Evolutionary conservation across 352 stramenopile species (phyloP), one percentile per base, ranked within the genome.

Genomic region (Globisporangium abappressorium): DNA sequence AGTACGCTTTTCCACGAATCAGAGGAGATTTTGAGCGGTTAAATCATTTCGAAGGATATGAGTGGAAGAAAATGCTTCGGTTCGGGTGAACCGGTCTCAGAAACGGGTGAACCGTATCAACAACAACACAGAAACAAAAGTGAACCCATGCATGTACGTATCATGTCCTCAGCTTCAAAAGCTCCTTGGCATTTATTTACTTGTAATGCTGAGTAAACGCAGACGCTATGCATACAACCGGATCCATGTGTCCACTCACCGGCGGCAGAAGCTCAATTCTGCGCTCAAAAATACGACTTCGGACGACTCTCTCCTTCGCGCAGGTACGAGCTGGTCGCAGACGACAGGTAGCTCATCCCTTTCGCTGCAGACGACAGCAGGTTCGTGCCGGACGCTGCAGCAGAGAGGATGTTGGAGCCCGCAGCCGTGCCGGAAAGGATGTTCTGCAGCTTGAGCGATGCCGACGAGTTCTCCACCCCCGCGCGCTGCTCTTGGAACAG

Each of bases 281-380:
- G 36, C 26, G 24, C 26, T 88, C 70, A 93, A 76, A 93, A 91
- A 70, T 93, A 91, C 57, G 54, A 59, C 28, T 74, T 89, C 63
- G 76, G 70, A 6, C 69, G 72, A 28, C n/a, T 76, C 57, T 88
- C 78, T 55, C 75, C 71, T 62, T 85, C 72, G 28, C 75, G 79
- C 24, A 91, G 67, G 61, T 90, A 90, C 47, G 82, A 90, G 56
- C 75, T 87, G 3, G 78, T 94, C 30, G 85, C 87, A 38, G 85
- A 93, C 34, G 87, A 94, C 36, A 94, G 62, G 51, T 90, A 92
- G 38, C 83, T 90, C 68, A 95, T 93, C 41, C 88, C 85, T 64
- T 95, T 95, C 43, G 86, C 88, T 20, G 84, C 84, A 9, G 83
- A 90, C 28, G 78, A 85, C 36, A 90, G 70, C 68, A 90, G 51